Evolutionary conservation across 495 filamentous ascomycete species (phyloP).

Genomic region (Elasticomyces elasticus): DNA sequence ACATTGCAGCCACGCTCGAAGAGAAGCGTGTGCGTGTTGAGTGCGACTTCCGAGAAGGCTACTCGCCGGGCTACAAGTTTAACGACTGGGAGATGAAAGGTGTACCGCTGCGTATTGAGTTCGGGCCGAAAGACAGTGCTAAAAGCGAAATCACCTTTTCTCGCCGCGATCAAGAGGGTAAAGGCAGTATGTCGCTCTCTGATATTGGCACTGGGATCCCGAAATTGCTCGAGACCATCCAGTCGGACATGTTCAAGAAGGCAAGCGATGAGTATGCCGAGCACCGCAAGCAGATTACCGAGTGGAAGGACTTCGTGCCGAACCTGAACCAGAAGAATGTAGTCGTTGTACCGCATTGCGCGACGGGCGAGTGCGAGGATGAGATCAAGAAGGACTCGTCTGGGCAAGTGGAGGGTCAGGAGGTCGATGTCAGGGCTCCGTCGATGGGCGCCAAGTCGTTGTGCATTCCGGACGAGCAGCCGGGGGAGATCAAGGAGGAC

Average conservation of each 20-base stretch:
- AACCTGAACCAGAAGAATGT: constrained; percentile 86
- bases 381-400: constrained; percentile 72
- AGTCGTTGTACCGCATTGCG: constrained; percentile 75
- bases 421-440: constrained; percentile 71
- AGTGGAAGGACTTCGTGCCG: constrained; percentile 85
- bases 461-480: constrained; percentile 96
- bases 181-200: constrained; percentile 62
- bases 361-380: constrained; percentile 77
- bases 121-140: constrained; percentile 84
- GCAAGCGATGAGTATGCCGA: constrained; percentile 64
- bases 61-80: constrained; percentile 94
- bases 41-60: constrained; percentile 69
- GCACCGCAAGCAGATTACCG: constrained; percentile 69
- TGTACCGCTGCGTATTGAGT: constrained; percentile 85
- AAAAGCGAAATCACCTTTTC: constrained; percentile 72
- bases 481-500: constrained; percentile 58
- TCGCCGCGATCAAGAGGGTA: constrained; percentile 68
- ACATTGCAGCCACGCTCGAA: constrained; percentile 45
- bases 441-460: constrained; percentile 95
- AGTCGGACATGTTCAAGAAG: constrained; percentile 71
- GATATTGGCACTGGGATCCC: constrained; percentile 62
- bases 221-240: constrained; percentile 78
- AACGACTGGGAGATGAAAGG: constrained; percentile 96
- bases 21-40: constrained; percentile 40
- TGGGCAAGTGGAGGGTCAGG: constrained; percentile 25